These are phyloP conservation scores for Lichenothelia convexa DNA, from an alignment of 495 filamentous ascomycete species.

Conservation along the genomic window DNA sequence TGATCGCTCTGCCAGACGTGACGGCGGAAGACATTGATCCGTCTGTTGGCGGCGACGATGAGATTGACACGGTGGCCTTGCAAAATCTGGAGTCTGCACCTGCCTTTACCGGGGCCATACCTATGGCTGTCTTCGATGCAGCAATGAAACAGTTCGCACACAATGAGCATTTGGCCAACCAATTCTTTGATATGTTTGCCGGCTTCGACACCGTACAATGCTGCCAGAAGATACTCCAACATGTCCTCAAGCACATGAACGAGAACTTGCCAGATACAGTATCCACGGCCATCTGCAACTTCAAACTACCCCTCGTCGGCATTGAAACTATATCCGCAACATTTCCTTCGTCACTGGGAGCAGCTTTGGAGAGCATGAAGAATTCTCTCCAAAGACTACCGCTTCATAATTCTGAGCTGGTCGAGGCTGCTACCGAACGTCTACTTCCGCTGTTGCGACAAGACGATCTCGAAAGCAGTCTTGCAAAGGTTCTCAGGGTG, in stretches of 20 bases:
- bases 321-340: constrained; percentile 39
- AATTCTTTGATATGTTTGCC: constrained; percentile 66
- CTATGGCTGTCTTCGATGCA: constrained; percentile 77
- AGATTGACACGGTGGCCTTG: constrained; percentile 31
- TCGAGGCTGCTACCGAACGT: constrained; percentile 6
- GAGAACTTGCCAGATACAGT: constrained; percentile 38
- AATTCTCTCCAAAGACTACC: constrained; percentile 7
- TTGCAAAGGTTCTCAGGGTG: too few relatives aligned
- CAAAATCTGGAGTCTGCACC: constrained; percentile 57
- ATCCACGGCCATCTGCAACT: constrained; percentile 45
- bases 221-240: constrained; percentile 48
- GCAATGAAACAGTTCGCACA: constrained; percentile 60
- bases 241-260: constrained; percentile 49
- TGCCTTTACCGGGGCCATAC: constrained; percentile 74
- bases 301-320: constrained; percentile 51
- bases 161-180: constrained; percentile 41
- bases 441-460: constrained; percentile 3
- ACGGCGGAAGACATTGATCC: constrained; percentile 51
- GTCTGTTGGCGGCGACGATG: constrained; percentile 30
- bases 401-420: constrained; percentile 4
- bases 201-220: constrained; percentile 46
- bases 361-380: constrained; percentile 40
- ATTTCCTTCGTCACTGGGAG: constrained; percentile 55
- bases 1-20: constrained; percentile 43
- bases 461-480: constrained; percentile 6